Base-by-base conservation (phyloP, 2,329 filamentous ascomycete genomes). In the Septoria petroselini region DNA sequence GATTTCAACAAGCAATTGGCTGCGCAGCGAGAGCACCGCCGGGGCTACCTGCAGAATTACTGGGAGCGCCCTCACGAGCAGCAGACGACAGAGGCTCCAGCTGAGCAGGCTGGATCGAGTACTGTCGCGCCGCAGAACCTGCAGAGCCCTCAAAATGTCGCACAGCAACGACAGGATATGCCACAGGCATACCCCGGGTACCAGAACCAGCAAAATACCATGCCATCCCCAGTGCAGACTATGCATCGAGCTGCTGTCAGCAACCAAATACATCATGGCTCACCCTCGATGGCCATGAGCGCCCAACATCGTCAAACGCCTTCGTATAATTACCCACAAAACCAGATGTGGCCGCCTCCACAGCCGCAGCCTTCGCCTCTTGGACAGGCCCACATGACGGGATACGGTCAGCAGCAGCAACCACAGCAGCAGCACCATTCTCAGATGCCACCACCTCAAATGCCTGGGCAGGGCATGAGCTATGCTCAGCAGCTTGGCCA, bases 1-100 rank as follows among this genome's bases (percentile, higher is more conserved):
- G 91, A 97, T 60, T 95, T 86, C 73, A 97, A 91, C 73, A 89
- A 93, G 62, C 80, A 81, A 39, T 76, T 97, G 43, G 89, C 86
- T 63, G 81, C 86, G 60, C 86, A 91, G 68, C 85, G 91, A 51
- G 82, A 83, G 31, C 84, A 86, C 70, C 86, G 93, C 51, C 81
- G 78, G 52, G 84, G 91, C 51, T 94, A 89, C 59, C 76, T 95
- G 57, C 84, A 91, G 47, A 83, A 82, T 48, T 80, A 90, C 58
- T 97, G 91, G 86, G 81, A 85, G 57, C 80, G 86, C 54, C 85
- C 87, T 8, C 90, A 94, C 58, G 89, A 96, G 49, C 63, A 67
- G 65, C 82, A 86, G 52, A 83, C 88, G 3, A 71, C 72, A 15
- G 55, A 58, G 40, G 41, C 54, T 77, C n/a, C 73, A 71, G 38